Evolutionary conservation across 495 filamentous ascomycete species (phyloP).

Genomic region (Astrocystis sublimbata): DNA sequence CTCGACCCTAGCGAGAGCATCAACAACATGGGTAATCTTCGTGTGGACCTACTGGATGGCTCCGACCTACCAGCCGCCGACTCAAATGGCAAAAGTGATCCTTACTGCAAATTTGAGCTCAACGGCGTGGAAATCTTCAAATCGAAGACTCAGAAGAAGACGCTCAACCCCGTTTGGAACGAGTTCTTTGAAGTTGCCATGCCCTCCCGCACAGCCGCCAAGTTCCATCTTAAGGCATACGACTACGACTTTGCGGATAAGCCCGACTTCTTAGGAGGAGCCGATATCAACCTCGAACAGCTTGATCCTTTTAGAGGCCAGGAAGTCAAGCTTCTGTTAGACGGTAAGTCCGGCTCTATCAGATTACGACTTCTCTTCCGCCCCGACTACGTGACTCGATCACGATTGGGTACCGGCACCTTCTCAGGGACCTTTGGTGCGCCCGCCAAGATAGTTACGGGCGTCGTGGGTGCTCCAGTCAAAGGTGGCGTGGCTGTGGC

Average conservation of each 20-base stretch:
- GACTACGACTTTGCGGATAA: conserved; percentile 96
- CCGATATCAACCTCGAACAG: conserved; percentile 74
- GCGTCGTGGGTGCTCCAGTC: conserved; percentile 78
- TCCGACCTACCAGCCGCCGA: conserved; percentile 87
- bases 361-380: conserved; percentile 89
- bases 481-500: conserved; percentile 82
- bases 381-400: conserved; percentile 84
- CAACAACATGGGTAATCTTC: conserved; percentile 95
- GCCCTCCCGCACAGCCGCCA: conserved; percentile 78
- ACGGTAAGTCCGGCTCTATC: conserved; percentile 86
- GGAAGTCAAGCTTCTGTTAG: conserved; percentile 71
- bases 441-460: conserved; percentile 86
- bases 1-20: conserved; percentile 94
- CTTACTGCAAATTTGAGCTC: conserved; percentile 91
- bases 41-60: conserved; percentile 87
- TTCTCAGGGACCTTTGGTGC: conserved; percentile 90
- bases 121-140: conserved; percentile 87
- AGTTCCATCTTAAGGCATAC: conserved; percentile 81
- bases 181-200: conserved; percentile 87
- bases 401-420: conserved; percentile 86
- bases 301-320: conserved; percentile 82
- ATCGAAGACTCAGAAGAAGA: conserved; percentile 95
- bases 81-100: conserved; percentile 93
- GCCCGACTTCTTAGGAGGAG: conserved; percentile 78
- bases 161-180: conserved; percentile 90